phyloP scores from a whole-genome alignment of 306 rosid genomes.

The Dryas octopetala region DNA sequence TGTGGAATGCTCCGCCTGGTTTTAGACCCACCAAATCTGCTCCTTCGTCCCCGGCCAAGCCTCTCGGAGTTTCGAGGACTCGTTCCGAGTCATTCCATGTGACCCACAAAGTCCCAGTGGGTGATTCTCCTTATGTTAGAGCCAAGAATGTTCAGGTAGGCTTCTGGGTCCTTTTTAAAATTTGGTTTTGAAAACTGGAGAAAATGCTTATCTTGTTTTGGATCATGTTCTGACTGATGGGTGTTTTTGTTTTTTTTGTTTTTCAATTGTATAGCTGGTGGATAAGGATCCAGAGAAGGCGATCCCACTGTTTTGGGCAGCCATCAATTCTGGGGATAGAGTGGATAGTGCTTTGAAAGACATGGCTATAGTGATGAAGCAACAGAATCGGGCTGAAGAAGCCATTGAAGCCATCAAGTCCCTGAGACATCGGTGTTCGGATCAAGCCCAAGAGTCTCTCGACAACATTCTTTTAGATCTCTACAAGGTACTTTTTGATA shows the following conservation, averaged over 20 bases:
- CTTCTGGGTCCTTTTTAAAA: constrained; percentile 1
- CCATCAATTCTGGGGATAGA: constrained; percentile 94
- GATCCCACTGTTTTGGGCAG: constrained; percentile 93
- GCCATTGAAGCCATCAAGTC: constrained; percentile 97
- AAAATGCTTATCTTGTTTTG: background rate
- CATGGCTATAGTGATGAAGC: constrained; percentile 99
- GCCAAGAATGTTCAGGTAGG: constrained; percentile 92
- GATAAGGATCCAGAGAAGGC: constrained; percentile 98
- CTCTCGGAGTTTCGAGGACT: constrained; percentile 62
- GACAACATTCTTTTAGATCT: constrained; percentile 95
- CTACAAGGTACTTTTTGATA: constrained; percentile 56
- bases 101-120: constrained; percentile 81
- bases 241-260: background rate
- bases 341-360: constrained; percentile 97
- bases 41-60: constrained; percentile 96
- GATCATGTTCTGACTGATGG: background rate
- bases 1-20: constrained; percentile 97
- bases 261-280: constrained; percentile 53
- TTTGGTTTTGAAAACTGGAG: background rate
- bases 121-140: constrained; percentile 90
- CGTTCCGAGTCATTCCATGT: constrained; percentile 82
- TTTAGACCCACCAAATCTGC: constrained; percentile 93
- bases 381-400: constrained; percentile 92
- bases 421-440: constrained; percentile 76
- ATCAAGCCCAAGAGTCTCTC: constrained; percentile 96